These are phyloP conservation scores for Stagonosporopsis cucurbitacearum DNA, from an alignment of 2,329 filamentous ascomycete species.

Conservation along the genomic window DNA sequence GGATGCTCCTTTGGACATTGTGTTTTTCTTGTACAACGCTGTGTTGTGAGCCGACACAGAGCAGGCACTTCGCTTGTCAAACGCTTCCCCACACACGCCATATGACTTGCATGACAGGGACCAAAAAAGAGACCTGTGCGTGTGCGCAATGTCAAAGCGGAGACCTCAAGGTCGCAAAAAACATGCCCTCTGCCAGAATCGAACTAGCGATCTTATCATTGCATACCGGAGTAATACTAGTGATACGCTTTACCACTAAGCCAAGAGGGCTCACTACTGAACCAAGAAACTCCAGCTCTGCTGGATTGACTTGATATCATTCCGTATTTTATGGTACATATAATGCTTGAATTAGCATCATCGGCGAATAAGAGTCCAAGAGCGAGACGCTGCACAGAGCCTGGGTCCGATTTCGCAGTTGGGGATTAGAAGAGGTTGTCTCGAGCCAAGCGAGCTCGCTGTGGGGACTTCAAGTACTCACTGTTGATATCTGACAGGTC, in stretches of 20 bases:
- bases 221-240: constrained; percentile 36
- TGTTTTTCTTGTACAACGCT: too few relatives aligned
- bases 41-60: background rate
- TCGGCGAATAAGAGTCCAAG: too few relatives aligned
- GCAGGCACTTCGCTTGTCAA: background rate
- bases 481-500: too few relatives aligned
- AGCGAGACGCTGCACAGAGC: background rate
- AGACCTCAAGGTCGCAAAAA: too few relatives aligned
- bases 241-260: constrained; percentile 50
- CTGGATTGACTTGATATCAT: constrained; percentile 12
- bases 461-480: too few relatives aligned
- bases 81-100: constrained; percentile 3
- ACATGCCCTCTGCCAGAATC: constrained; percentile 46
- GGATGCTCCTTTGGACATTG: too few relatives aligned
- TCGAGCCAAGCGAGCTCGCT: background rate
- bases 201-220: constrained; percentile 49
- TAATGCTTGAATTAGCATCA: too few relatives aligned
- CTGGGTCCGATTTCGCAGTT: background rate
- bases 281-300: constrained; percentile 10
- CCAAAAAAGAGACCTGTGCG: too few relatives aligned
- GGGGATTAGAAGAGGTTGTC: background rate
- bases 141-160: too few relatives aligned
- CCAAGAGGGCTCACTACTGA: constrained; percentile 34
- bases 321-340: too few relatives aligned
- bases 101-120: background rate